Base-by-base conservation (phyloP, 331 rosid genomes). In the Acacia pycnantha region DNA sequence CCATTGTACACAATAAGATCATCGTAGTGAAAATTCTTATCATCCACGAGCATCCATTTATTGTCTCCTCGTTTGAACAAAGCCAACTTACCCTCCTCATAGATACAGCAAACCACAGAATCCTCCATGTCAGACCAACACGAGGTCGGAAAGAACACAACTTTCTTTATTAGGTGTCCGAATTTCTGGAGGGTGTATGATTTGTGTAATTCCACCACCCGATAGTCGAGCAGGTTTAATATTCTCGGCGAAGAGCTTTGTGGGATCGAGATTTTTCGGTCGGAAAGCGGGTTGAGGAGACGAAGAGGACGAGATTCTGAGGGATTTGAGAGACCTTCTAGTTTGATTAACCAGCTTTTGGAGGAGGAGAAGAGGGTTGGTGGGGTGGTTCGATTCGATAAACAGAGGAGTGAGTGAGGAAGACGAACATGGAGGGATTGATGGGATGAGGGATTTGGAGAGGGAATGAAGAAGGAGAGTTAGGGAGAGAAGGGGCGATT, bases 1-100 rank as follows among this genome's bases (percentile, higher is more conserved):
- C 88, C 90, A 84, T 84, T 90, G 9, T 80, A 86, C 66, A 87
- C 86, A 24, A 87, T 87, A 9, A 90, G 74, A 86, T 90, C 94
- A 65, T 88, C 94, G 16, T 85, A 90, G 76, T 76, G 66, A 26
- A 54, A 87, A 62, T 82, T 86, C 11, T 53, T 31, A 21, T 81
- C 82, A 81, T 87, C 89, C 65, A 86, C 77, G 33, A 71, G 85
- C 0, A 74, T 83, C 90, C 88, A 89, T 4, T 72, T 77, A 13
- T 74, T 31, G 33, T 84, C 94, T 0, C 87, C 89, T n/a, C 70
- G 47, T 75, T 70, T 91, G 82, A 85, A 11, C 26, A 81, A 41
- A 12, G 89, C 88, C 70, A 89, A 40, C 29, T 56, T 89, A 5
- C 91, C 90, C 8, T 64, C 83, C 6, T 50, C 1, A 44, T 61